These are phyloP conservation scores for Alternaria metachromatica DNA, from an alignment of 2,329 filamentous ascomycete genomes.

Conservation along the genomic window DNA sequence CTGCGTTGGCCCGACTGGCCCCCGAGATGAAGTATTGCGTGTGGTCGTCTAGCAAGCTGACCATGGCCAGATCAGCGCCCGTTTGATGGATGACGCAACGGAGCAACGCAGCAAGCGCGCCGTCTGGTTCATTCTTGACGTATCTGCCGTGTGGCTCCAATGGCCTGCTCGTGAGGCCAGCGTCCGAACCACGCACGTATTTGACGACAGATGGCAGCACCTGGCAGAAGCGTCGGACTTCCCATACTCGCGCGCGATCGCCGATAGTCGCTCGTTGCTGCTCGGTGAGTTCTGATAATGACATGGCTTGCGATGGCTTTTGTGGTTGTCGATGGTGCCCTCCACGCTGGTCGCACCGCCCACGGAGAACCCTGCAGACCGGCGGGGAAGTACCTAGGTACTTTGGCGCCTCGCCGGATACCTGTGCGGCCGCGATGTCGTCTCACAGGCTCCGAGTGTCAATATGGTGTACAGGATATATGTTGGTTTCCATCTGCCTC, in stretches of 20 bases:
- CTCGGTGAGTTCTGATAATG: conserved; percentile 7
- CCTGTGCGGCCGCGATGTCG: background rate
- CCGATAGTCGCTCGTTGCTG: conserved; percentile 10
- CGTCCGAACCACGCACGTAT: conserved; percentile 3
- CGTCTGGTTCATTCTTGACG: background rate
- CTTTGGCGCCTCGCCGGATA: background rate
- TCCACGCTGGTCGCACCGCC: background rate
- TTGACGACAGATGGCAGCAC: conserved; percentile 7
- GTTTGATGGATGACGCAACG: conserved; percentile 11
- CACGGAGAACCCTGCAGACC: background rate
- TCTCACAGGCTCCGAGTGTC: background rate
- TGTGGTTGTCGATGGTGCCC: background rate
- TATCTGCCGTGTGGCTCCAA: background rate
- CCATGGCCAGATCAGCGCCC: conserved; percentile 9
- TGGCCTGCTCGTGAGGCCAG: conserved; percentile 1
- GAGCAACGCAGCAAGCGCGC: conserved; percentile 9
- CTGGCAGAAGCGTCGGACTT: conserved; percentile 13
- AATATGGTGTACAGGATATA: background rate
- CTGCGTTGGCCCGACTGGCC: conserved; percentile 4
- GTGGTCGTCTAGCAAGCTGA: conserved; percentile 12
- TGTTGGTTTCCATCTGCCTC: no score
- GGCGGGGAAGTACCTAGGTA: background rate
- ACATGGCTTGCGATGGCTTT: conserved; percentile 1
- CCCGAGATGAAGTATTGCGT: conserved; percentile 14
- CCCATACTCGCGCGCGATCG: conserved; percentile 9